Evolutionary conservation across 768 basidiomycete species (phyloP), one percentile per base, ranked within the genome.

Genomic region (Rhodotorula taiwanensis): DNA sequence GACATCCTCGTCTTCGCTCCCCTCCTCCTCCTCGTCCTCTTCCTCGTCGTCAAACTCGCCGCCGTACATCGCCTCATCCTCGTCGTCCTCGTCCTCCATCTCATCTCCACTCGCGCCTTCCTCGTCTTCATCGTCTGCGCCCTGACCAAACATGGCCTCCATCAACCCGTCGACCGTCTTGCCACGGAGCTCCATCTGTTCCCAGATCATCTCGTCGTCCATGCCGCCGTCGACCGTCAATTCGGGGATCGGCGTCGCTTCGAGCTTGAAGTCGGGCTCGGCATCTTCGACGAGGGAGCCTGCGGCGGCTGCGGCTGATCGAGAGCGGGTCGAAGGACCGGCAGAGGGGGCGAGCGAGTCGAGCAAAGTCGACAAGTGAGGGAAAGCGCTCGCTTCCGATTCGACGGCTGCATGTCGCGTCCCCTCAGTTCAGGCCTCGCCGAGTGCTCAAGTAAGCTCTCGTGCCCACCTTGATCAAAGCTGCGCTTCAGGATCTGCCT

Each of bases 161-260:
- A 75, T 67, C 57, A 76, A 74, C 2, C 73, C 75, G 49, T 74
- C 74, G 41, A 97, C 78, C 49, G 80, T 81, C 64, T 83, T 81
- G 21, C 85, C 79, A 48, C 89, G 79, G 57, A 99, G 78, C 73
- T 98, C 94, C 58, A 98, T 75, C 77, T 99, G 94, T 44, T 85
- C 86, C 94, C 94, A 99, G 31, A 97, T 79, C 75, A 94, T 92
- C 60, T 89, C 88, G 28, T 83, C 81, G 69, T 84, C 86, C 83
- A 95, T 85, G 23, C 81, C 85, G 36, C 36, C 36, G 25, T 71
- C 70, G 42, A 61, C 67, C n/a, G 65, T 66, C 25, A 99, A 81
- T 41, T 82, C 82, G 11, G 83, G 78, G 5, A 97, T 75, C 10
- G 92, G 92, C 1, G 94, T 95, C 30, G 73, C 74, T 2, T 69